phyloP scores from a whole-genome alignment of 345 rosid species.

The Brassica rapa region DNA sequence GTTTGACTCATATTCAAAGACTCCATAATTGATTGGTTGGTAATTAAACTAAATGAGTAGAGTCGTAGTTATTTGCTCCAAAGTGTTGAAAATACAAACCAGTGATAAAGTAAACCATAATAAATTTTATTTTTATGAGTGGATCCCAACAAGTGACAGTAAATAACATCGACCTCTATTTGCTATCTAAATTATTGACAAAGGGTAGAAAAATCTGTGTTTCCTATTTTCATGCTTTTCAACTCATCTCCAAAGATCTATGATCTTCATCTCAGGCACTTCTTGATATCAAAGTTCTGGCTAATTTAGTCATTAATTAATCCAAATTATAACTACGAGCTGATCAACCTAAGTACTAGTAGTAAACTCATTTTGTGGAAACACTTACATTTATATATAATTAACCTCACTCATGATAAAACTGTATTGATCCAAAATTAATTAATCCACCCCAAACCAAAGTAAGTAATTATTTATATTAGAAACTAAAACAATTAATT shows the following conservation, averaged over 20 bases:
- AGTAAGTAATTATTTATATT: conserved; percentile 5
- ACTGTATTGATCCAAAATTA: conserved; percentile 5
- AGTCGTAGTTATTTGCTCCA: neutral
- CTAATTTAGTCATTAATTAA: neutral
- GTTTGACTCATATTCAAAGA: neutral
- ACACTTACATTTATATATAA: neutral
- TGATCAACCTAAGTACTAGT: conserved; percentile 4
- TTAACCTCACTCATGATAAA: conserved; percentile 8
- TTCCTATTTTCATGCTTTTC: neutral
- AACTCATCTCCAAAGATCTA: conserved; percentile 6
- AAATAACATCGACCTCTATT: conserved; percentile 9
- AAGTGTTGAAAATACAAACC: neutral
- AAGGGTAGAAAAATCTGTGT: conserved; percentile 22
- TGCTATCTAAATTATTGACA: conserved; percentile 30
- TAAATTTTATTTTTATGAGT: neutral
- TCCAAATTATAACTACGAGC: neutral
- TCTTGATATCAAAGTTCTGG: conserved; percentile 7
- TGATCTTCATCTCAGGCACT: conserved; percentile 7
- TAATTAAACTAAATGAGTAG: neutral
- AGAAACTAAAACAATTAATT: neutral
- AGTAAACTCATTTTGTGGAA: neutral
- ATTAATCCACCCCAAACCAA: conserved; percentile 29
- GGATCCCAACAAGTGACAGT: conserved; percentile 39
- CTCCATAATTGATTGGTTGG: neutral
- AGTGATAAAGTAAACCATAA: neutral